phyloP scores from a whole-genome alignment of 1,139 yeast genomes.

The Arxiozyma heterogenica region DNA sequence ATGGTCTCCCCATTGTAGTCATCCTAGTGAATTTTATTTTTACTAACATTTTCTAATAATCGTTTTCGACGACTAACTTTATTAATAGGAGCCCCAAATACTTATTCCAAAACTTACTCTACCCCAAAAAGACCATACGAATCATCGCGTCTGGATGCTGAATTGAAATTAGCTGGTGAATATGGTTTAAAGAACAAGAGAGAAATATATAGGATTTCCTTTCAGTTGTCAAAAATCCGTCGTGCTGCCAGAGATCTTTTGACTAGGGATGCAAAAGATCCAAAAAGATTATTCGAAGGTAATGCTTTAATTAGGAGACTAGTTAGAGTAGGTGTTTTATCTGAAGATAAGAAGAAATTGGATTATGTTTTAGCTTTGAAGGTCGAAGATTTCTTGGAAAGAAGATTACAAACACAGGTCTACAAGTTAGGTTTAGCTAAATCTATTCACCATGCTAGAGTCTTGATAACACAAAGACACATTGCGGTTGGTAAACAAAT shows the following conservation, averaged over 20 bases:
- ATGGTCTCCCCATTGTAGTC: background rate
- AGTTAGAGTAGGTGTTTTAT: conserved; percentile 77
- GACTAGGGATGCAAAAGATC: conserved; percentile 99
- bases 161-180: conserved; percentile 98
- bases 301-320: conserved; percentile 68
- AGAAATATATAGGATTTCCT: conserved; percentile 60
- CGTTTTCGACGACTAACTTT: background rate
- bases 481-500: conserved; percentile 99
- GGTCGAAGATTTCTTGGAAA: conserved; percentile 98
- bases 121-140: conserved; percentile 98
- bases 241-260: conserved; percentile 99
- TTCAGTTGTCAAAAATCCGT: conserved; percentile 98
- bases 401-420: conserved; percentile 99
- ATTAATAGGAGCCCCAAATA: conserved; percentile 82
- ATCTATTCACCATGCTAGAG: conserved; percentile 99
- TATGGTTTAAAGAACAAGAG: conserved; percentile 99
- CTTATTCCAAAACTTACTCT: conserved; percentile 98
- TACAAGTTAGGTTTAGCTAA: conserved; percentile 99
- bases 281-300: conserved; percentile 99
- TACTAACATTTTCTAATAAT: background rate
- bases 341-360: conserved; percentile 99
- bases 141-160: conserved; percentile 98
- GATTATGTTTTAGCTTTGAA: conserved; percentile 98
- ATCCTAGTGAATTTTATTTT: background rate
- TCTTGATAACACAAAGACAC: conserved; percentile 97